Conservation (phyloP, 208 protist genomes). For the Trypanosomatidae sp. region DNA sequence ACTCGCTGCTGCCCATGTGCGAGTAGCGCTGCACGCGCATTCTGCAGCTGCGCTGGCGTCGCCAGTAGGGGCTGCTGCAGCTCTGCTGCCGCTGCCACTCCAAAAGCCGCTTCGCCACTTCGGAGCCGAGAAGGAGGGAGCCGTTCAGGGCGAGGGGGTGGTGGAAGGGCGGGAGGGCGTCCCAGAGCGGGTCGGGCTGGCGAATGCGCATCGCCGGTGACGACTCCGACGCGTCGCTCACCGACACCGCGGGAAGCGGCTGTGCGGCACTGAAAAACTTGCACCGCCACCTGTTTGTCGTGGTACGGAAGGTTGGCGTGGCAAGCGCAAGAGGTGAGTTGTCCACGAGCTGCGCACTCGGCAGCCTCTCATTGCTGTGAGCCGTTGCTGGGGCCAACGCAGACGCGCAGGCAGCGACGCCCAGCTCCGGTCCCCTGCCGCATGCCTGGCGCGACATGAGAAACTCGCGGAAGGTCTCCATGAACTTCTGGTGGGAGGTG, state of each 20-base stretch:
- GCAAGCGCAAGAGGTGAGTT: no score
- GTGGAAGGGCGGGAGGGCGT: slow-evolving; percentile 19
- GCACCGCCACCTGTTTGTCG: no score
- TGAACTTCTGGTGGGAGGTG: slow-evolving; percentile 54
- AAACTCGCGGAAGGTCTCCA: slow-evolving; percentile 54
- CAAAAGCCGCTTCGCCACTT: slow-evolving; percentile 12
- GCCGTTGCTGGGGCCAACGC: no score
- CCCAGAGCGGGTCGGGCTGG: slow-evolving; percentile 18
- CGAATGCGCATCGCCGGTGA: neutral
- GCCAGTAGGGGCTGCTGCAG: slow-evolving; percentile 65
- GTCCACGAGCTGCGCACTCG: no score
- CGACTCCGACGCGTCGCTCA: no score
- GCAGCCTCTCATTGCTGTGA: no score
- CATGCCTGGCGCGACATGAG: slow-evolving; percentile 27
- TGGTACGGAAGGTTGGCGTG: no score
- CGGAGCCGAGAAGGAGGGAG: slow-evolving; percentile 27
- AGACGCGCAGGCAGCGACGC: no score
- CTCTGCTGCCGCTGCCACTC: slow-evolving; percentile 10
- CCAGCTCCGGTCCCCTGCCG: no score
- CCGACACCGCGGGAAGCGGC: neutral
- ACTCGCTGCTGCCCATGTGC: slow-evolving; percentile 36
- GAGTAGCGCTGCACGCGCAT: slow-evolving; percentile 3
- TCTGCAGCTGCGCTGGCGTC: neutral
- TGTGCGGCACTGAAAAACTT: no score
- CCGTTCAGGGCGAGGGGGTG: slow-evolving; percentile 35